A percentile compares a stretch with the other conserved stretches of the same genome.
phyloP scores from a whole-genome alignment of 345 rosid genomes.

The Eucalyptus erythrocorys region DNA sequence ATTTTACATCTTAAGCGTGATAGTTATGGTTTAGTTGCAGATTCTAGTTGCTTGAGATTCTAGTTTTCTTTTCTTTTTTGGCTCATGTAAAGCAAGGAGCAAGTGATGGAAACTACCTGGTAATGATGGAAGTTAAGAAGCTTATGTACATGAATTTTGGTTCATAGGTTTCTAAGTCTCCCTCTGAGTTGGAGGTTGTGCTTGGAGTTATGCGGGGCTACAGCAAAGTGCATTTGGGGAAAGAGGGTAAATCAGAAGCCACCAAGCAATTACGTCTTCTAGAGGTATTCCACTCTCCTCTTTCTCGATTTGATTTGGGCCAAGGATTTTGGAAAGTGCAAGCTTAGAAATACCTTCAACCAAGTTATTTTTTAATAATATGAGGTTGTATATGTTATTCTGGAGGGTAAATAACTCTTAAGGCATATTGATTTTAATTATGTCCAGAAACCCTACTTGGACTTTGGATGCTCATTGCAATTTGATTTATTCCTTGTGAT shows the following conservation, averaged over 20 bases:
- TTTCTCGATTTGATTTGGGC: not conserved
- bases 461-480: not conserved
- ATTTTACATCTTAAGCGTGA: not conserved
- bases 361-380: not conserved
- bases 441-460: not conserved
- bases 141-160: not conserved
- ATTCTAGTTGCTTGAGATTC: not conserved
- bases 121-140: not conserved
- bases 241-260: conserved; percentile 42
- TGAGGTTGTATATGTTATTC: not conserved
- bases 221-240: conserved; percentile 56
- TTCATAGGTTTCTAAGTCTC: conserved; percentile 67
- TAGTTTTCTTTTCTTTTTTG: not conserved
- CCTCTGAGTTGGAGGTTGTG: conserved; percentile 77
- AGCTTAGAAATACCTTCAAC: not conserved
- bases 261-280: conserved; percentile 61
- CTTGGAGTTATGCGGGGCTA: conserved; percentile 80
- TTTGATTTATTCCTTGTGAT: not conserved
- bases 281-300: conserved; percentile 45
- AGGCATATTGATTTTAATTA: not conserved
- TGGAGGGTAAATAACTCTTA: not conserved
- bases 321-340: not conserved
- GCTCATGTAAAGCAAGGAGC: not conserved
- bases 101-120: not conserved
- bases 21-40: not conserved